Conservation (phyloP, 2,329 filamentous ascomycete species). For the Geosmithia morbida region DNA sequence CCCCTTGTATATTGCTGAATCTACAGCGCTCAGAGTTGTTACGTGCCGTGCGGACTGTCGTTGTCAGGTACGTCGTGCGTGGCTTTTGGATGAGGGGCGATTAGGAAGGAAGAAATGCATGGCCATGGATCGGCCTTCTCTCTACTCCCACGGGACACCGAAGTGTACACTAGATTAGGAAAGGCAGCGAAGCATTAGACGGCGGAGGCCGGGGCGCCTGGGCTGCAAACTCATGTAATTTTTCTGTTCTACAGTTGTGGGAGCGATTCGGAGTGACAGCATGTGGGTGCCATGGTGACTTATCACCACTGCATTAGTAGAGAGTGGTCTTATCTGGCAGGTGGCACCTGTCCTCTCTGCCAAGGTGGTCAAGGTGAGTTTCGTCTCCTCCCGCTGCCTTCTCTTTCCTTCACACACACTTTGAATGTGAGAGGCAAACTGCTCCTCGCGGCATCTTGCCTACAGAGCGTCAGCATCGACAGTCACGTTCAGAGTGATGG, state of each 20-base stretch:
- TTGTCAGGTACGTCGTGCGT: no score
- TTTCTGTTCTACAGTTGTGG: not conserved
- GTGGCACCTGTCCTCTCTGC: no score
- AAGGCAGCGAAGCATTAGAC: constrained; percentile 3
- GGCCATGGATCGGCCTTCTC: not conserved
- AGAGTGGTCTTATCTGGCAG: no score
- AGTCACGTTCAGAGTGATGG: no score
- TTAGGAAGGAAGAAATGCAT: not conserved
- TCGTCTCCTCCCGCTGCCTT: no score
- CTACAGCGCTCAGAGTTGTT: not conserved
- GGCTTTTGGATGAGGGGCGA: not conserved
- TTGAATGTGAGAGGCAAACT: no score
- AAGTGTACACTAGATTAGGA: constrained; percentile 2
- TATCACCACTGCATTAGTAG: no score
- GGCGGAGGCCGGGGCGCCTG: constrained; percentile 2
- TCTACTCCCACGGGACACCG: constrained; percentile 1
- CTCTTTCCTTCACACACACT: no score
- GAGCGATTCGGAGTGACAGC: not conserved
- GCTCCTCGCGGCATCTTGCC: no score
- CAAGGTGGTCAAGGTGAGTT: no score
- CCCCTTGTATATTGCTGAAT: not conserved
- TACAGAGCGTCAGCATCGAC: no score
- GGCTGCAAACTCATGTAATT: constrained; percentile 1
- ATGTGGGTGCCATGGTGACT: not conserved
- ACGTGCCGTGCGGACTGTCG: not conserved